Conservation (phyloP, 1,284 basidiomycete species). For the Sporisorium graminicola region DNA sequence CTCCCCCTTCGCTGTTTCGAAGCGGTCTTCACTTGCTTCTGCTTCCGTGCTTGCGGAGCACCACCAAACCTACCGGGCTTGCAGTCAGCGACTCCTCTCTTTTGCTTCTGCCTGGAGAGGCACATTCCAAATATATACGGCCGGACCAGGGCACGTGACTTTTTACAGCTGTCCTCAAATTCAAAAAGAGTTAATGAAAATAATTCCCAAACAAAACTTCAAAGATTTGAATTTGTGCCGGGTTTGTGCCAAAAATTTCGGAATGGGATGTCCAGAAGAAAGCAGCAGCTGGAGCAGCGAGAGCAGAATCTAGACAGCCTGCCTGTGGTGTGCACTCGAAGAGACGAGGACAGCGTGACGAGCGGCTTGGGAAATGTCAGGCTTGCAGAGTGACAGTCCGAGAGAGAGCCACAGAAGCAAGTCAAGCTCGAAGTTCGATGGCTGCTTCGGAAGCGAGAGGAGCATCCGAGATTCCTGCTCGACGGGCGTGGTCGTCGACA, state of each 20-base stretch:
- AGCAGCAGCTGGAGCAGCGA: slow-evolving; percentile 6
- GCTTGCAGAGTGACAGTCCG: neutral
- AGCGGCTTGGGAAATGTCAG: neutral
- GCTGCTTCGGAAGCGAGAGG: neutral
- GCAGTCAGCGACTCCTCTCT: neutral
- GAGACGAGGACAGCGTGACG: neutral
- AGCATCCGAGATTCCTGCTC: neutral
- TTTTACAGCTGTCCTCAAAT: neutral
- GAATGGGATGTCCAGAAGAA: neutral
- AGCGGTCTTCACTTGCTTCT: no score
- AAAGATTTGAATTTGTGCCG: slow-evolving; percentile 15
- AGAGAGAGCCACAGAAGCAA: neutral
- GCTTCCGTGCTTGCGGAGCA: no score
- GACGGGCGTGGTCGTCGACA: slow-evolving; percentile 13
- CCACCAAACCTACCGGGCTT: no score
- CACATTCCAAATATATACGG: neutral
- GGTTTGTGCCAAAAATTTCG: slow-evolving; percentile 7
- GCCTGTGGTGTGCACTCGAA: no score
- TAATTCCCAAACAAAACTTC: neutral
- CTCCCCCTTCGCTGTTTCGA: neutral
- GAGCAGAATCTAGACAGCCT: neutral
- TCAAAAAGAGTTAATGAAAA: neutral
- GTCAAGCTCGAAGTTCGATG: no score
- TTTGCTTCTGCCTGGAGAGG: neutral
- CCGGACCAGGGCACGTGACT: neutral